Base-by-base conservation (phyloP, 2,329 filamentous ascomycete genomes). In the Phyllosticta capitalensis region DNA sequence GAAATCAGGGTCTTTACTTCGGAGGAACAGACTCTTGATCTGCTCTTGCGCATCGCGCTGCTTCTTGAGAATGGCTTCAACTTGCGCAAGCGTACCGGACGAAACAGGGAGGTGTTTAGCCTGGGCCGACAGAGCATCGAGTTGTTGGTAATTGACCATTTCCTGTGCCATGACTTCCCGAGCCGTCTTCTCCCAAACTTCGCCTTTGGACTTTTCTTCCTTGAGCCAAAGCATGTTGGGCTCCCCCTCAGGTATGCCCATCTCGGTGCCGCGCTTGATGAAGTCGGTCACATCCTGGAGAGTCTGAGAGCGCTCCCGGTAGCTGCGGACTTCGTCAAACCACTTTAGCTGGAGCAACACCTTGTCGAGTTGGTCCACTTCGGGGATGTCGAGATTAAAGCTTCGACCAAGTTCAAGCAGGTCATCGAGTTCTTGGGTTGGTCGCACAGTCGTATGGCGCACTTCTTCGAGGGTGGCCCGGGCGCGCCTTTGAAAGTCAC, bases 1-100 rank as follows among this genome's bases (percentile, higher is more conserved):
- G 67, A 90, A 86, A 66, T 96, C 88, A 0, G 81, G 77, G 38
- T 90, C 81, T 64, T 85, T 88, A 63, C 87, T 92, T 60, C 87
- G 85, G 61, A 92, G 84, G 38, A 87, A 92, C 9, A 99, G 76
- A 45, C 88, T 87, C 54, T 91, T 76, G 58, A 99, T 95, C 67
- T 92, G 88, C 17, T 89, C 87, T 68, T 96, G 92, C 0, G 92
- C 92, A 70, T 97, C 94, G 20, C 94, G 87, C 71, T 99, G 94
- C 74, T 96, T 97, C 72, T 91, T 91, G 61, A 99, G 78, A 59
- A 97, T 96, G 54, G 90, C 87, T 67, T 99, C 94, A 24, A 99
- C 90, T 9, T 85, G 82, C 7, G 84, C 83, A 22, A 95, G 79
- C 0, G 91, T 97, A 33, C 92, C 88, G 3, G 84, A 78, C 1